A percentile compares a stretch with the other conserved stretches of the same genome.
phyloP scores from a whole-genome alignment of 2,329 filamentous ascomycete genomes.

The Hyphodiscus sp. region DNA sequence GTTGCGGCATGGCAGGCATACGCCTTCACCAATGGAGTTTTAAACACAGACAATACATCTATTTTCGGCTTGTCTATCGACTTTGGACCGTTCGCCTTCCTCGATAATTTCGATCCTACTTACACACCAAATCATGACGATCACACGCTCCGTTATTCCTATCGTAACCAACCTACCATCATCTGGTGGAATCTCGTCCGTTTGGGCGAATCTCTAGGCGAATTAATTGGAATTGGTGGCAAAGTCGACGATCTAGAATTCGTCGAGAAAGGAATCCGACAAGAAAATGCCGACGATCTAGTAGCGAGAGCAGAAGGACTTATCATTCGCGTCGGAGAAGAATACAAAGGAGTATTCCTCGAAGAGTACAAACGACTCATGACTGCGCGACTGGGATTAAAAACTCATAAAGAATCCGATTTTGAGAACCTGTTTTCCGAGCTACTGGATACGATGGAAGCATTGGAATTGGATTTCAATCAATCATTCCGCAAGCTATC shows the following conservation, averaged over 20 bases:
- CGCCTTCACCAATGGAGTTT: conserved; percentile 97
- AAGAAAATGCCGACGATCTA: conserved; percentile 63
- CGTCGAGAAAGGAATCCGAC: conserved; percentile 61
- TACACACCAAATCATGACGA: conserved; percentile 99
- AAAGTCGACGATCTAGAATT: conserved; percentile 68
- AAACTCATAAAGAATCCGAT: conserved; percentile 61
- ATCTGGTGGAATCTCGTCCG: conserved; percentile 99
- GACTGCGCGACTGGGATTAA: conserved; percentile 71
- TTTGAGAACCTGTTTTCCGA: conserved; percentile 79
- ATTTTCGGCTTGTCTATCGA: conserved; percentile 85
- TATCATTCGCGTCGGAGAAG: conserved; percentile 74
- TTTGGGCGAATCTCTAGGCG: conserved; percentile 81
- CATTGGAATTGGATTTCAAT: conserved; percentile 83
- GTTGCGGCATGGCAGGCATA: conserved; percentile 96
- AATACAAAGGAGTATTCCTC: conserved; percentile 83
- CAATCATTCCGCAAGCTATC: conserved; percentile 84
- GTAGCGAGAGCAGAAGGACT: conserved; percentile 75
- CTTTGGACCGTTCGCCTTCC: conserved; percentile 94
- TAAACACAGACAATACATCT: conserved; percentile 97
- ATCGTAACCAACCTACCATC: conserved; percentile 88
- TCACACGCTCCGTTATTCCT: conserved; percentile 76
- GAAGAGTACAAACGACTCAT: conserved; percentile 86
- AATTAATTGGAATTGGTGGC: conserved; percentile 73
- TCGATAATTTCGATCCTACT: conserved; percentile 89
- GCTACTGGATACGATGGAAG: conserved; percentile 73